These are phyloP conservation scores for Zasmidium angulare DNA, from an alignment of 2,329 filamentous ascomycete species.

Conservation along the genomic window DNA sequence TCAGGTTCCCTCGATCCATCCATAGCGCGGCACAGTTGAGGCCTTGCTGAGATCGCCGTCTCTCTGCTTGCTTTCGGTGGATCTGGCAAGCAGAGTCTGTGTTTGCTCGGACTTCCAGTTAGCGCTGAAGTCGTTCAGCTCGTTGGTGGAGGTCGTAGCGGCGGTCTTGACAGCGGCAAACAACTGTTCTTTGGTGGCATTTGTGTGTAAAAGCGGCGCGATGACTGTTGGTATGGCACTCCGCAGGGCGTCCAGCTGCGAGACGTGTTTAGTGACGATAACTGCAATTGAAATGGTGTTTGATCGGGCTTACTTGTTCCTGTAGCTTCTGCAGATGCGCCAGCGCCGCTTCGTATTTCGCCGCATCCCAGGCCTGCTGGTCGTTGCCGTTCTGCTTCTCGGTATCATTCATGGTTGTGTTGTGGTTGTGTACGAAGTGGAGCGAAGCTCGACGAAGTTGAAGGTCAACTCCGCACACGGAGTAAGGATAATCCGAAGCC, in stretches of 20 bases:
- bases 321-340: constrained; percentile 46
- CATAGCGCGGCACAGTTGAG: constrained; percentile 36
- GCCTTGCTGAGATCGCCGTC: constrained; percentile 40
- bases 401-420: constrained; percentile 1
- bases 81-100: constrained; percentile 36
- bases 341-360: constrained; percentile 40
- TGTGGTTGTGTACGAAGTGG: no score
- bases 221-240: constrained; percentile 44
- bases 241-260: constrained; percentile 44
- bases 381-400: not conserved
- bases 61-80: constrained; percentile 36
- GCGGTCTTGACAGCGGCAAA: constrained; percentile 41
- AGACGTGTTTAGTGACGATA: not conserved
- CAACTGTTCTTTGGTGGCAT: constrained; percentile 32
- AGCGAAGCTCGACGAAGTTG: no score
- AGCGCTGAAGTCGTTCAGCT: constrained; percentile 39
- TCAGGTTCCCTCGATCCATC: constrained; percentile 38
- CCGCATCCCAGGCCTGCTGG: constrained; percentile 19
- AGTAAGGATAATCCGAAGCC: no score
- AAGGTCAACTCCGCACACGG: no score
- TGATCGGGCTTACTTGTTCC: constrained; percentile 36
- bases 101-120: constrained; percentile 40
- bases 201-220: constrained; percentile 37
- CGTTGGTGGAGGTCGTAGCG: constrained; percentile 36
- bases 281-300: not conserved